Base-by-base conservation (phyloP, 2,329 filamentous ascomycete genomes). In the Fusarium sp. region DNA sequence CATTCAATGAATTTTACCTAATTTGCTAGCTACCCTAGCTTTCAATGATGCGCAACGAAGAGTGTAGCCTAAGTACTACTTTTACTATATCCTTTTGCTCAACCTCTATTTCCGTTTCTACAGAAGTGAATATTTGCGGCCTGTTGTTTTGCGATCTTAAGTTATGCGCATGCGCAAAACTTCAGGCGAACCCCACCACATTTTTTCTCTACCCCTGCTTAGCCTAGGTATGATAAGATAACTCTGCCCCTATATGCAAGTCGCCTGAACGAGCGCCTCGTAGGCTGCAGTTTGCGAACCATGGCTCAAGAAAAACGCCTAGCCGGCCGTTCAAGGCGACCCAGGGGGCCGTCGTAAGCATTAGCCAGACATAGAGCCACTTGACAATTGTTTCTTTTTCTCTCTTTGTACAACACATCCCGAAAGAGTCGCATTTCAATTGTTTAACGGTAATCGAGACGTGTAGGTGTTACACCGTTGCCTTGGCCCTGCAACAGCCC, bases 81-180 rank as follows among this genome's bases (percentile, higher is more conserved):
- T 42, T 36, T 12, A 54, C 14, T 10, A 13, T 28, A 5, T 5
- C 6, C 5, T 24, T 61, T 54, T 61, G n/a, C 58, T 54, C 13
- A n/a, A 8, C 18, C 6, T 42, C 11, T 9, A 8, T 28, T 34
- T 15, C 11, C 12, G 22, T 20, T 41, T 15, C 17, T 15, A 13
- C 3, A 26, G 13, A 11, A 41, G 17, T 36, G 15, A 38, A 42
- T 11, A 44, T 54, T 42, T 61, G 30, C 58, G 18, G 11, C 18
- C n/a, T 34, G 11, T 26, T n/a, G n/a, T 61, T 54, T 8, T 61
- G 26, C 58, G 36, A 42, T 22, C 28, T 11, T 13, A 20, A 18
- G 47, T 61, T 61, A 36, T 61, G 47, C 58, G 47, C 58, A 55
- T 55, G 58, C 58, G 58, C 58, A 61, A 26, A 61, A 61, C 55